phyloP scores from a whole-genome alignment of 768 basidiomycete genomes.

The Tricholoma flavovirens region DNA sequence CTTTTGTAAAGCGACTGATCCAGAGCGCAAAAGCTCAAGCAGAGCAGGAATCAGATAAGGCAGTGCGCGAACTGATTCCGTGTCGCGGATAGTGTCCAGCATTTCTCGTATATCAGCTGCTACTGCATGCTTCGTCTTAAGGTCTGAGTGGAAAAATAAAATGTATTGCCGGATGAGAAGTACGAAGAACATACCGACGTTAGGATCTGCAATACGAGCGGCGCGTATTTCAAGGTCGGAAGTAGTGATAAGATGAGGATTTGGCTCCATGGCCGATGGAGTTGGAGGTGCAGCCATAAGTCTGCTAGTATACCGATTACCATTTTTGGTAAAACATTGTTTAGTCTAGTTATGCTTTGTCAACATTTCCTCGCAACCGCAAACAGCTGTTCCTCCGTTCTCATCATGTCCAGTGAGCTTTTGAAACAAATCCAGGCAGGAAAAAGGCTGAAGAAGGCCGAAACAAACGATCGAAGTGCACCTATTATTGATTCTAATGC shows the following conservation, averaged over 20 bases:
- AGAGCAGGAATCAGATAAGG: constrained; percentile 70
- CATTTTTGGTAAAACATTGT: constrained; percentile 17
- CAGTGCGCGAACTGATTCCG: constrained; percentile 64
- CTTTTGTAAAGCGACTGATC: constrained; percentile 61
- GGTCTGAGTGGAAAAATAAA: constrained; percentile 38
- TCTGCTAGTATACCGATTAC: constrained; percentile 9
- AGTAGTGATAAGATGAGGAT: constrained; percentile 29
- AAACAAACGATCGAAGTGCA: constrained; percentile 77
- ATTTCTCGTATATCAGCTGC: constrained; percentile 77
- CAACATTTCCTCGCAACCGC: not conserved
- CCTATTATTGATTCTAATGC: constrained; percentile 51
- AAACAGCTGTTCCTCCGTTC: not conserved
- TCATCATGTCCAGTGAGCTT: constrained; percentile 65
- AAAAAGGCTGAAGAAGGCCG: constrained; percentile 73
- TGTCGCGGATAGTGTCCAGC: constrained; percentile 73
- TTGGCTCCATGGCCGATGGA: constrained; percentile 27
- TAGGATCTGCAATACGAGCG: constrained; percentile 69
- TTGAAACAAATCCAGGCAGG: constrained; percentile 81
- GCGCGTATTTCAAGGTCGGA: constrained; percentile 68
- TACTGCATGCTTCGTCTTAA: constrained; percentile 62
- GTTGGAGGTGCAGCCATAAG: constrained; percentile 25
- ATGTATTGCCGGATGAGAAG: constrained; percentile 2
- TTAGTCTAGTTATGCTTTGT: constrained; percentile 1
- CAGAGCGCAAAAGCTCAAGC: constrained; percentile 64
- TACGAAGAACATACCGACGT: constrained; percentile 44